Conservation (phyloP, 768 basidiomycete genomes). For the Mycena epipterygia region DNA sequence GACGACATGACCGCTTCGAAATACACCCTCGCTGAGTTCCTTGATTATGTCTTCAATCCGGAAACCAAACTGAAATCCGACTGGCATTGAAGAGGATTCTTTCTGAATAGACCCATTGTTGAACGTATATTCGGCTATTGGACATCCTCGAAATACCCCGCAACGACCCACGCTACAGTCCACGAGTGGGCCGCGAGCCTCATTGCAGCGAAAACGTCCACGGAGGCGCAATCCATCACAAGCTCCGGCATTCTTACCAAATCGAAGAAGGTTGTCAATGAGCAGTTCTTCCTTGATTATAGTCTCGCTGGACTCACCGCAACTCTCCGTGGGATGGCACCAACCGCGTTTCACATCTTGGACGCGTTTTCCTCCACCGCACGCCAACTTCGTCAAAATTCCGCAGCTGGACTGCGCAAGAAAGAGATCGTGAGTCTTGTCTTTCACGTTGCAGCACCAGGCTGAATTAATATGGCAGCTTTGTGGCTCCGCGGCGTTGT, state of each 20-base stretch:
- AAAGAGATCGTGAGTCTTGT: neutral
- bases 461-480: neutral
- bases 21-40: conserved; percentile 1
- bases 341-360: neutral
- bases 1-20: neutral
- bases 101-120: neutral
- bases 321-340: neutral
- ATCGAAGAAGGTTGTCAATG: conserved; percentile 3
- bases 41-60: conserved; percentile 17
- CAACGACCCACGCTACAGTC: neutral
- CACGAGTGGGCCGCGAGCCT: neutral
- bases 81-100: conserved; percentile 11
- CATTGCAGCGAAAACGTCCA: neutral
- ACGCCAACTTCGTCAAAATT: neutral
- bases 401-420: neutral
- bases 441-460: neutral
- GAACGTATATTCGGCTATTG: neutral
- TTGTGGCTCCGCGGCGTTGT: neutral
- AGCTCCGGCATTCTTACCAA: conserved; percentile 1
- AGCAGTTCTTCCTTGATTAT: conserved; percentile 11
- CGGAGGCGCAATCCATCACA: neutral
- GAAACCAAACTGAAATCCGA: neutral
- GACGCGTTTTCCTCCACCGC: neutral
- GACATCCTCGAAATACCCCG: neutral
- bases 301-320: neutral